These are phyloP conservation scores for Serpula lacrymans DNA, from an alignment of 768 basidiomycete species.

Conservation along the genomic window DNA sequence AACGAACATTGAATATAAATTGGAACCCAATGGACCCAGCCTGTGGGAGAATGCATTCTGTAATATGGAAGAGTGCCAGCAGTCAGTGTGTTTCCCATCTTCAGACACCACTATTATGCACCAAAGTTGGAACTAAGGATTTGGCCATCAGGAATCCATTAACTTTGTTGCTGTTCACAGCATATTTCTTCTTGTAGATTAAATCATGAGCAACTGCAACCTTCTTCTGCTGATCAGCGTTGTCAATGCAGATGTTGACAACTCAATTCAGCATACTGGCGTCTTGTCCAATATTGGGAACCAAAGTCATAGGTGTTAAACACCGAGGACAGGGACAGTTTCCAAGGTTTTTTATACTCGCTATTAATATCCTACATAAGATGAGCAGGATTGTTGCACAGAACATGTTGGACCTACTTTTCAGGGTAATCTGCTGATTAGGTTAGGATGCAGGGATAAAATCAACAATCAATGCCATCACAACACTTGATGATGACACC, in stretches of 20 bases:
- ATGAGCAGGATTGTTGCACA: not conserved
- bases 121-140: constrained; percentile 29
- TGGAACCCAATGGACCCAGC: constrained; percentile 13
- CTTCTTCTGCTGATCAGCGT: constrained; percentile 1
- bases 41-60: constrained; percentile 35
- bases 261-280: constrained; percentile 6
- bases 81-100: not conserved
- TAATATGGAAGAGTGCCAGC: too few species aligned
- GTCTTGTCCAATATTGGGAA: constrained; percentile 17
- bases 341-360: constrained; percentile 17
- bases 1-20: constrained; percentile 25
- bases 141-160: constrained; percentile 21
- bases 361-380: constrained; percentile 16
- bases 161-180: constrained; percentile 22
- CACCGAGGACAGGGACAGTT: constrained; percentile 29
- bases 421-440: constrained; percentile 37
- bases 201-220: constrained; percentile 15
- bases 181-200: constrained; percentile 25
- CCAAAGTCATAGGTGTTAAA: constrained; percentile 12
- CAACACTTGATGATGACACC: constrained; percentile 23
- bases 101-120: constrained; percentile 33
- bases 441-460: constrained; percentile 27
- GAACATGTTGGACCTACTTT: constrained; percentile 18
- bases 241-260: constrained; percentile 9
- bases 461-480: constrained; percentile 20